Evolutionary conservation across 2,329 filamentous ascomycete genomes (phyloP), one percentile per base, ranked within the genome.

Genomic region (Talaromyces funiculosus): DNA sequence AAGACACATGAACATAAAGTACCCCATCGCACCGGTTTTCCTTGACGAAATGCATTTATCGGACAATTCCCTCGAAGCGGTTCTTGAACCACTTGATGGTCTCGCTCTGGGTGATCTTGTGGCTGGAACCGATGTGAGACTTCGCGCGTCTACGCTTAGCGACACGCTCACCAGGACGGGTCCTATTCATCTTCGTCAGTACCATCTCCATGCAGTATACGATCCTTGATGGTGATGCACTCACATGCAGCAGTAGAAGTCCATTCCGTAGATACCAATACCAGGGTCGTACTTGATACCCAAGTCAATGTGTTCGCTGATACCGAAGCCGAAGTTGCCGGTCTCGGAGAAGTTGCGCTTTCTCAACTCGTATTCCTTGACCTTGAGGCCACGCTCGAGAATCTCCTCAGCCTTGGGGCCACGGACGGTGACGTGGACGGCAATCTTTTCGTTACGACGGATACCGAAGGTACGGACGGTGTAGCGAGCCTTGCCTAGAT

Each of bases 401-500:
- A 99, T 99, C 84, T 99, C 94, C 87, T 99, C 94, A 67, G 94
- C 94, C 89, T 90, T 97, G 82, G 94, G 92, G 78, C 94, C 94
- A 80, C 94, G 94, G 83, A 99, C 92, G 78, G 94, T 99, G 78
- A 99, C 94, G 86, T 99, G 94, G 72, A 99, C 94, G 71, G 94
- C 84, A 77, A 99, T 99, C 90, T 97, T 97, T 82, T 99, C 94
- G 90, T 99, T 99, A 92, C 94, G 93, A 81, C 94, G 93, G 87
- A 99, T 99, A 89, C 94, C 94, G 83, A 99, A 99, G 78, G 93
- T 97, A 85, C 94, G 93, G 87, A 99, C 94, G 73, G 94, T 99
- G 89, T 97, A 99, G 78, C 94, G 91, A 81, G 94, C 94, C 90
- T 99, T 99, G 92, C 90, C 90, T 92, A 75, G 72, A 60, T 62